Percentiles rank a stretch among this genome's conserved stretches.
Conservation (phyloP, 305 asterid genomes). For the Euphrasia arctica region DNA sequence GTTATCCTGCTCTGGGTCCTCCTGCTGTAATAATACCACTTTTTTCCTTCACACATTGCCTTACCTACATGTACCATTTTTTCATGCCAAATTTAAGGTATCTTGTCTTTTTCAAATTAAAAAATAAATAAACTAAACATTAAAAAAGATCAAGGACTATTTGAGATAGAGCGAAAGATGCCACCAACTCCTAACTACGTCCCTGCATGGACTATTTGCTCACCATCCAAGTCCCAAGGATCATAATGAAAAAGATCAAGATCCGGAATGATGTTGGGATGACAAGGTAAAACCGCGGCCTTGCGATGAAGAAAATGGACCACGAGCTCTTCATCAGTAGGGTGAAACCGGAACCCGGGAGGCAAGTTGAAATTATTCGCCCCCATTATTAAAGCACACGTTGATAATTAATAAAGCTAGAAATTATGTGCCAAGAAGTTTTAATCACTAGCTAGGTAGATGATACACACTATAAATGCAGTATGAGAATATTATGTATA, state of each 20-base stretch:
- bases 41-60: slow-evolving; percentile 88
- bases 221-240: slow-evolving; percentile 96
- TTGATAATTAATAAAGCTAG: background rate
- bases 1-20: slow-evolving; percentile 57
- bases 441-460: background rate
- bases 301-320: slow-evolving; percentile 92
- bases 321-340: slow-evolving; percentile 84
- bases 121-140: background rate
- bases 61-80: slow-evolving; percentile 50
- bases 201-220: background rate
- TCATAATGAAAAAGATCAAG: slow-evolving; percentile 83
- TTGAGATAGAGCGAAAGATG: no score
- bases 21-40: slow-evolving; percentile 88
- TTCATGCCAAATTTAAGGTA: background rate
- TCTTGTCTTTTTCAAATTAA: background rate
- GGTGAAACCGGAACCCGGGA: slow-evolving; percentile 86
- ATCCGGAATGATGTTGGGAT: slow-evolving; percentile 94
- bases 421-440: background rate
- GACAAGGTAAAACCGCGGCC: slow-evolving; percentile 67
- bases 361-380: slow-evolving; percentile 60
- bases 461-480: background rate
- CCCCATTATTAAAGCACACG: slow-evolving; percentile 36
- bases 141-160: background rate
- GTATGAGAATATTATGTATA: background rate
- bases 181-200: no score